Conservation (phyloP, 306 rosid species). For the Erythrophleum fordii region DNA sequence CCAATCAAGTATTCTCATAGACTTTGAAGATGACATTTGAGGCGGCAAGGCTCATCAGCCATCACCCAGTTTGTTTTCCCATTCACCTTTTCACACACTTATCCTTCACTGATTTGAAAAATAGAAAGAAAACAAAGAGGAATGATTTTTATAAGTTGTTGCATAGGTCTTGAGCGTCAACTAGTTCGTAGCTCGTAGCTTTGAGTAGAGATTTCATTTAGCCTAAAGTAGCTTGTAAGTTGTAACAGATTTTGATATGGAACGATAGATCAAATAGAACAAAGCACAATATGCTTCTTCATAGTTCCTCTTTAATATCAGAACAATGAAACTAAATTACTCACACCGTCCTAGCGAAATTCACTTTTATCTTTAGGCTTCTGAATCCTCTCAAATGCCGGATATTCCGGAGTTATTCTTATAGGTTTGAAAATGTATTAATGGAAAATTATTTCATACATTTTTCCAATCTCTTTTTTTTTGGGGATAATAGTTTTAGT, state of each 20-base stretch:
- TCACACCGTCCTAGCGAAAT: too few relatives aligned
- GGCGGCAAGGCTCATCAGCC: background rate
- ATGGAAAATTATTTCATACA: too few relatives aligned
- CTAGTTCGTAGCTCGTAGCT: constrained; percentile 42
- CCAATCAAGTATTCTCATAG: background rate
- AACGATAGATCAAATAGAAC: background rate
- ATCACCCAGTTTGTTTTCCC: constrained; percentile 7
- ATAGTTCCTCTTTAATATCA: background rate
- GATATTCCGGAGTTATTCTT: background rate
- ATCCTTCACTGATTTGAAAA: background rate
- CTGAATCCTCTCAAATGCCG: background rate
- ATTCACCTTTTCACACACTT: constrained; percentile 2
- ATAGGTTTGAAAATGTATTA: too few relatives aligned
- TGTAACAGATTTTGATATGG: constrained; percentile 28
- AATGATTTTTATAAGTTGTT: constrained; percentile 32
- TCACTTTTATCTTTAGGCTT: too few relatives aligned
- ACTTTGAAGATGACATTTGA: background rate
- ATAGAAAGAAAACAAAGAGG: constrained; percentile 12
- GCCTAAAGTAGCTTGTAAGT: background rate
- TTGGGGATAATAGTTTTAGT: too few relatives aligned
- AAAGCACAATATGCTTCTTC: background rate
- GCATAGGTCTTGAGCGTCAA: constrained; percentile 10
- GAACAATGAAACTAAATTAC: background rate
- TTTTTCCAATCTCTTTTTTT: background rate
- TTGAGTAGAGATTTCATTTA: background rate